Base-by-base conservation (phyloP, 345 rosid species). In the Populus ilicifolia region DNA sequence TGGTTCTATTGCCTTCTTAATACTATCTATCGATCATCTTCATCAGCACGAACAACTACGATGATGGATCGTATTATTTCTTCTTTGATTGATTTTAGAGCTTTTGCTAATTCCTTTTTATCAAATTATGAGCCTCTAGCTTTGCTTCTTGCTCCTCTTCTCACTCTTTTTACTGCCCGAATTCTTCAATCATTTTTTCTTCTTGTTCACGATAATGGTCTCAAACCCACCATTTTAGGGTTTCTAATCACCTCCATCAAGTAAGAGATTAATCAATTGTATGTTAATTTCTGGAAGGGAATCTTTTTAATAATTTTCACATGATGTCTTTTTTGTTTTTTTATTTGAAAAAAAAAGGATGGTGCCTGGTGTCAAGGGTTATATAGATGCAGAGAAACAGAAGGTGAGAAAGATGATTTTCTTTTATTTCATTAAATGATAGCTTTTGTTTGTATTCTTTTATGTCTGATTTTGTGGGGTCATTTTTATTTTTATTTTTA, bases 321-420 rank as follows among this genome's bases (percentile, higher is more conserved):
- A 43, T 43, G 11, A 13, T 73, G 69, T 29, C 13, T 0, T 50
- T 18, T 14, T 17, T 21, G 7, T 70, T 33, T 27, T 65, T 35
- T 23, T 69, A 59, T 4, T 50, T 13, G 65, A 72, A 73, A 21
- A 33, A n/a, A 11, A 29, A 74, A 92, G 99, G 91, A 74, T 87
- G 91, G 74, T 94, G 64, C 99, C 99, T 48, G 91, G 94, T 14
- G 98, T 92, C 43, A 87, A 91, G 75, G 86, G 86, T 21, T 88
- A 91, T 80, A 89, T 94, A 35, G 97, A 92, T 76, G 93, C 93
- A 1, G 93, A 96, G 91, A 94, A 96, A 84, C 98, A 92, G 81
- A 96, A 96, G 97, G 99, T 96, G 38, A 70, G 85, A n/a, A 20
- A 30, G 76, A 50, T 67, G 70, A 35, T 33, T 61, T 76, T 27